These are phyloP conservation scores for Pythium rhizo-oryzae DNA, from an alignment of 352 stramenopile species.

Conservation along the genomic window DNA sequence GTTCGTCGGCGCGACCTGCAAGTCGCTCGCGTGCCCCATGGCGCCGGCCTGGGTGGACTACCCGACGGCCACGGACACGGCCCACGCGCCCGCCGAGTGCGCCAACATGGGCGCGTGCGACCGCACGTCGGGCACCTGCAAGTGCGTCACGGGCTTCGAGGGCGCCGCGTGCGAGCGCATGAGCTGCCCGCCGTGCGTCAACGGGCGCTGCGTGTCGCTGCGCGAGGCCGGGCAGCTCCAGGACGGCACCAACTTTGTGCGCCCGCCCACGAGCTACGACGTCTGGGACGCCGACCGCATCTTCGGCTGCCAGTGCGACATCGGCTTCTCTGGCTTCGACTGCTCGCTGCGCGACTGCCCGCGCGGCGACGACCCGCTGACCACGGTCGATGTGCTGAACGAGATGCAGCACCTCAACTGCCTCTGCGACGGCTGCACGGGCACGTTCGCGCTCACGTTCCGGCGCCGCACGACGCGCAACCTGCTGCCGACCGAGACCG, in stretches of 20 bases:
- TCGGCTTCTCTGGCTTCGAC: slow-evolving; percentile 63
- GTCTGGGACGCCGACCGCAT: slow-evolving; percentile 82
- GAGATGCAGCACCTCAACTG: slow-evolving; percentile 62
- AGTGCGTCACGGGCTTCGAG: slow-evolving; percentile 63
- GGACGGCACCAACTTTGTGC: slow-evolving; percentile 73
- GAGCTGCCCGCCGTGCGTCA: slow-evolving; percentile 58
- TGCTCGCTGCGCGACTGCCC: slow-evolving; percentile 63
- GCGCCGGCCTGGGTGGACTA: slow-evolving; percentile 64
- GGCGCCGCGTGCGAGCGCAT: slow-evolving; percentile 79
- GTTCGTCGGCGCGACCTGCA: slow-evolving; percentile 73
- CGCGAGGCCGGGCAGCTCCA: slow-evolving; percentile 57
- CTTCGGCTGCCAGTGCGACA: slow-evolving; percentile 76
- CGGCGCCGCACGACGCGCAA: slow-evolving; percentile 60
- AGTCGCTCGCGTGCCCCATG: slow-evolving; percentile 53
- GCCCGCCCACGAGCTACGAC: slow-evolving; percentile 49
- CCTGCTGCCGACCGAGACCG: slow-evolving; percentile 40
- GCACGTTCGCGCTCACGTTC: slow-evolving; percentile 68
- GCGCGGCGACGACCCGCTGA: slow-evolving; percentile 66
- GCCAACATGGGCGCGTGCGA: slow-evolving; percentile 87
- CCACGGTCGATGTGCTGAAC: slow-evolving; percentile 28
- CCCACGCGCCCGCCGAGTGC: slow-evolving; percentile 86
- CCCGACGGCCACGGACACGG: slow-evolving; percentile 49
- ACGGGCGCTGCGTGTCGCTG: slow-evolving; percentile 73
- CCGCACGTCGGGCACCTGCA: slow-evolving; percentile 58
- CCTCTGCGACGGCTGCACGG: slow-evolving; percentile 47